These are phyloP conservation scores for Cytospora mali DNA, from an alignment of 2,329 filamentous ascomycete species.

Conservation along the genomic window DNA sequence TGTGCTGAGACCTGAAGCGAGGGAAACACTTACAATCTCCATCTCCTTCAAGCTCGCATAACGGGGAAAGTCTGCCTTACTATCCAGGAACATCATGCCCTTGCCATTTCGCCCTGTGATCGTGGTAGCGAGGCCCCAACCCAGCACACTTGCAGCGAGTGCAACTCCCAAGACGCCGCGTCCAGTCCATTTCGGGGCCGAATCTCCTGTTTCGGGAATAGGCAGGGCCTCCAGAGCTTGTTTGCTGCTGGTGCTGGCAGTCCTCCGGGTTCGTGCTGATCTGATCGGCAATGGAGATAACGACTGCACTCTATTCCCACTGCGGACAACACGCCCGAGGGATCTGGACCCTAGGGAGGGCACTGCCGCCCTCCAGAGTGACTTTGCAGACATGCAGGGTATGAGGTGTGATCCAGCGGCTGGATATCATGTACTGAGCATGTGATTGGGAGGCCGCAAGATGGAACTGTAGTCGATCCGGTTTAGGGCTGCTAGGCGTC, in stretches of 20 bases:
- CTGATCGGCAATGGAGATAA: constrained; percentile 19
- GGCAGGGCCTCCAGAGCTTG: not conserved
- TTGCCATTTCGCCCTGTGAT: constrained; percentile 30
- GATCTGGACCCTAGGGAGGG: constrained; percentile 9
- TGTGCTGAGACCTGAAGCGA: too few species aligned
- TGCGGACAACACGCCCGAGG: constrained; percentile 15
- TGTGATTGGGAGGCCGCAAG: constrained; percentile 24
- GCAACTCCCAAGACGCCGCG: constrained; percentile 43
- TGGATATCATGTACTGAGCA: constrained; percentile 10
- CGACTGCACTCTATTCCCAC: constrained; percentile 11
- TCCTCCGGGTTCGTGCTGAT: constrained; percentile 5
- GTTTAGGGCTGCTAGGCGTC: constrained; percentile 1
- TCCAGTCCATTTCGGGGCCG: constrained; percentile 36
- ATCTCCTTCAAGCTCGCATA: constrained; percentile 49
- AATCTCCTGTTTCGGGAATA: constrained; percentile 14
- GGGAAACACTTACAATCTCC: constrained; percentile 40
- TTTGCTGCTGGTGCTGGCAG: constrained; percentile 15
- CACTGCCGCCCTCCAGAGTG: constrained; percentile 24
- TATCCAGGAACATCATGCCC: constrained; percentile 36
- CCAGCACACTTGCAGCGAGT: constrained; percentile 42
- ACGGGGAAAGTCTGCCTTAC: constrained; percentile 33
- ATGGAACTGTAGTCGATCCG: constrained; percentile 18
- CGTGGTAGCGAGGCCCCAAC: constrained; percentile 45
- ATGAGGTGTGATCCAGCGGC: constrained; percentile 18
- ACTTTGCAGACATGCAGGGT: constrained; percentile 27